Conservation (phyloP, 23 red algal genomes). For the Gracilaria vermiculophylla region DNA sequence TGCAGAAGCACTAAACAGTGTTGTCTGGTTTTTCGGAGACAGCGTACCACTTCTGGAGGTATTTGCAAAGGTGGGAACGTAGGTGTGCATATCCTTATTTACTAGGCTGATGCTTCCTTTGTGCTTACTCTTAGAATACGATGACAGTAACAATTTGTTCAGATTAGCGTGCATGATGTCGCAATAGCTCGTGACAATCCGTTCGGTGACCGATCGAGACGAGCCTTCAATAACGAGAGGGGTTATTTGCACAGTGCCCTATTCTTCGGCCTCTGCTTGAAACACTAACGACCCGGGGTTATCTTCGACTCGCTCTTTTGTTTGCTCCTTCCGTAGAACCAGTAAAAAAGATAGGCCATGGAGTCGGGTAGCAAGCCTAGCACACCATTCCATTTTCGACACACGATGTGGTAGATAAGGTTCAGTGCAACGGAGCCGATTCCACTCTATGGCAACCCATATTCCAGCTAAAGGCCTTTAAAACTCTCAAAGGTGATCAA, state of each 20-base stretch:
- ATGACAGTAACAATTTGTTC: neutral
- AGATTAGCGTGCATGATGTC: neutral
- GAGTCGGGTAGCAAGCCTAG: neutral
- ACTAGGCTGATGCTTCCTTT: neutral
- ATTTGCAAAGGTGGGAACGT: neutral
- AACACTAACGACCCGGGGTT: neutral
- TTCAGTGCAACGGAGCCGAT: neutral
- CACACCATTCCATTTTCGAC: neutral
- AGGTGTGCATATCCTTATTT: conserved; percentile 31
- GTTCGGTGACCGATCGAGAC: neutral
- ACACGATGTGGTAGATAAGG: neutral
- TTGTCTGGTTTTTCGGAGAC: neutral
- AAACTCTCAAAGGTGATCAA: neutral
- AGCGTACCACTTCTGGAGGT: no score
- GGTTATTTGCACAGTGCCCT: neutral
- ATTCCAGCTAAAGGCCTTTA: neutral
- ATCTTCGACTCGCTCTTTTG: neutral
- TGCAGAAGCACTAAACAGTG: neutral
- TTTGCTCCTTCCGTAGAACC: conserved; percentile 8
- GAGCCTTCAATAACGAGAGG: conserved; percentile 2
- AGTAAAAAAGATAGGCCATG: neutral
- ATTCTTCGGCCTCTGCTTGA: neutral
- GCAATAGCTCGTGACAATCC: neutral
- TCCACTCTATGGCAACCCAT: conserved; percentile 17
- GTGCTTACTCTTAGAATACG: neutral